Base-by-base conservation (phyloP, 2,329 filamentous ascomycete genomes). In the Teratosphaeria gauchensis region DNA sequence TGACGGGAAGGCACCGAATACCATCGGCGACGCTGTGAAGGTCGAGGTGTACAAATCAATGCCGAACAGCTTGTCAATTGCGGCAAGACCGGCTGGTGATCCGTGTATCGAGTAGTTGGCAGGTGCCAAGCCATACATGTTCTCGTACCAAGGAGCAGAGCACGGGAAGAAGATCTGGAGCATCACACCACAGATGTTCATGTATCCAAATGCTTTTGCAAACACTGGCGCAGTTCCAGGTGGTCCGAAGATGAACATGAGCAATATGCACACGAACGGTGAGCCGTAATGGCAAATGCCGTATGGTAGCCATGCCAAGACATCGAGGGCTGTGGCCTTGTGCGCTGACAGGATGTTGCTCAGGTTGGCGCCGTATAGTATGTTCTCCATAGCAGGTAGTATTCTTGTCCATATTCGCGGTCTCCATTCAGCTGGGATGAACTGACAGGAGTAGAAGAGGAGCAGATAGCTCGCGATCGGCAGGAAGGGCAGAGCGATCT, bases 61-160 rank as follows among this genome's bases (percentile, higher is more conserved):
- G 51, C 92, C 91, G 61, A 96, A 86, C n/a, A 96, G 82, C 71
- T 86, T 82, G 76, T 97, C 92, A 58, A 97, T 88, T 24, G 91
- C 88, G 62, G 88, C 89, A 61, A 97, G 82, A 56, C 92, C 92
- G 12, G 92, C 92, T 0, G 92, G 91, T 53, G 90, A 92, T 55
- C 92, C 92, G 52, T 84, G 80, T 81, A 97, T 95, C 53, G 88
- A 89, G 76, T 96, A 96, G 68, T 94, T 90, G 54, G 92, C 92
- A 2, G 92, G 92, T 32, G 90, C 90, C 56, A 96, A 79, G 16
- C 92, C 92, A 73, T 96, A 90, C 68, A 89, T 81, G 74, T 94
- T 95, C 80, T 96, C 92, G 71, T 96, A 97, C 92, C 92, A 97
- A 1, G 92, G 92, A 30, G 92, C 90, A 28, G 92, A 94, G 78